These are phyloP conservation scores for Aureobasidium vineae DNA, from an alignment of 2,329 filamentous ascomycete species.

Conservation along the genomic window DNA sequence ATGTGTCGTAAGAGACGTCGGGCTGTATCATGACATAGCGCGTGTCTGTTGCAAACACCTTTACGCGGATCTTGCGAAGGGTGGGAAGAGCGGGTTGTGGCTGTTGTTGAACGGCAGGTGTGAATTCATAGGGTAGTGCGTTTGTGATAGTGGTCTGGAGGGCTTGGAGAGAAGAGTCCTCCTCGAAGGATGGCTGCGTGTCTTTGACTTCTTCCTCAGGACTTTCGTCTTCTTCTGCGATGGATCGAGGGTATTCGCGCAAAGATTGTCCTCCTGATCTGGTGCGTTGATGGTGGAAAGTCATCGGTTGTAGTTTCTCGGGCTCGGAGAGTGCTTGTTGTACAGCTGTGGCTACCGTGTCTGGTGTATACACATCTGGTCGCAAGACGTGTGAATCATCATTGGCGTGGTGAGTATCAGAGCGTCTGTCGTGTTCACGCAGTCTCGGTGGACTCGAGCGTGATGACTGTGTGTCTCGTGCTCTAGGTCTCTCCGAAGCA, in stretches of 20 bases:
- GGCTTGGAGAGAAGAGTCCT: constrained; percentile 43
- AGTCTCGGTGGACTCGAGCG: background rate
- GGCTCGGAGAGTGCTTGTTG: constrained; percentile 31
- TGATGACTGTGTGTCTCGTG: background rate
- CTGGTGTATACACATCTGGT: constrained; percentile 20
- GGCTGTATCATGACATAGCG: constrained; percentile 85
- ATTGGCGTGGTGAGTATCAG: background rate
- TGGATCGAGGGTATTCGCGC: constrained; percentile 58
- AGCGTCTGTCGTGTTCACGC: background rate
- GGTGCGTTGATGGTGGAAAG: constrained; percentile 31
- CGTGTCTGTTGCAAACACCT: constrained; percentile 83
- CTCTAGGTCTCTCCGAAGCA: constrained; percentile 42
- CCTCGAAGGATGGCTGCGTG: background rate
- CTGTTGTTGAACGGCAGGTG: constrained; percentile 40
- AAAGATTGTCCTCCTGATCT: constrained; percentile 33
- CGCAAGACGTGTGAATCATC: background rate
- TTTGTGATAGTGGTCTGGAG: constrained; percentile 9
- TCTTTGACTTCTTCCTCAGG: constrained; percentile 38
- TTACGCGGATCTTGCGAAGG: constrained; percentile 76
- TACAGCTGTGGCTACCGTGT: constrained; percentile 24
- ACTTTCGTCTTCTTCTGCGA: constrained; percentile 77
- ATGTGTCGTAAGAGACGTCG: constrained; percentile 70
- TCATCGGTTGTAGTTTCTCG: constrained; percentile 27
- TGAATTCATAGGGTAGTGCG: constrained; percentile 58
- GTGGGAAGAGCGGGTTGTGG: constrained; percentile 43